phyloP scores from a whole-genome alignment of 140 eudicot species.

The Stevia rebaudiana region DNA sequence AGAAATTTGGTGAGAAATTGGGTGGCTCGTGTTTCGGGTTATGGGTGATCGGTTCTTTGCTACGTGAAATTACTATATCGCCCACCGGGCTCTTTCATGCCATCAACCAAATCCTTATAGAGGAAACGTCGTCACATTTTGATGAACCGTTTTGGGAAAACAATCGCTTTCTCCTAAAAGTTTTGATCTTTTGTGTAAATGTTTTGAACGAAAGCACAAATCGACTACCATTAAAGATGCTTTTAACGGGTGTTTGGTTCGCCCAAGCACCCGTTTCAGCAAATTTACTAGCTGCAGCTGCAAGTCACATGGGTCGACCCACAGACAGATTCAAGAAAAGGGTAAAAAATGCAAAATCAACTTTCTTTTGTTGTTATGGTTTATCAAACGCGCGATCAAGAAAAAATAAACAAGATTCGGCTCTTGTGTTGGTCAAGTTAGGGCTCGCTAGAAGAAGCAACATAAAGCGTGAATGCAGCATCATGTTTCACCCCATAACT shows the following conservation, averaged over 20 bases:
- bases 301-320: constrained; percentile 39
- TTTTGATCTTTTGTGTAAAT: constrained; percentile 40
- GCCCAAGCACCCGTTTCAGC: constrained; percentile 55
- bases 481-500: constrained; percentile 62
- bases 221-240: constrained; percentile 51
- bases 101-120: constrained; percentile 30
- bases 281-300: constrained; percentile 57
- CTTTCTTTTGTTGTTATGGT: constrained; percentile 39
- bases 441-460: constrained; percentile 55
- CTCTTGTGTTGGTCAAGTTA: constrained; percentile 50
- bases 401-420: constrained; percentile 58
- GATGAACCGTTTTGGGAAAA: constrained; percentile 52
- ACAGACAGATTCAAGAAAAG: constrained; percentile 37
- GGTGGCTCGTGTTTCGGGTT: constrained; percentile 72
- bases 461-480: constrained; percentile 40
- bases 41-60: constrained; percentile 57
- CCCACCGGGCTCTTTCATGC: constrained; percentile 70
- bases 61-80: constrained; percentile 47
- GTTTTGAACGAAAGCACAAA: constrained; percentile 42
- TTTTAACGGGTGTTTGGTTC: constrained; percentile 69
- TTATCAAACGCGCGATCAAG: constrained; percentile 40
- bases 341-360: constrained; percentile 35
- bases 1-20: constrained; percentile 54
- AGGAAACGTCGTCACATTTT: constrained; percentile 30
- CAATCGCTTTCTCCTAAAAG: constrained; percentile 50